Evolutionary conservation across 495 filamentous ascomycete genomes (phyloP), one percentile per base, ranked within the genome.

Genomic region (Podospora fimiseda): DNA sequence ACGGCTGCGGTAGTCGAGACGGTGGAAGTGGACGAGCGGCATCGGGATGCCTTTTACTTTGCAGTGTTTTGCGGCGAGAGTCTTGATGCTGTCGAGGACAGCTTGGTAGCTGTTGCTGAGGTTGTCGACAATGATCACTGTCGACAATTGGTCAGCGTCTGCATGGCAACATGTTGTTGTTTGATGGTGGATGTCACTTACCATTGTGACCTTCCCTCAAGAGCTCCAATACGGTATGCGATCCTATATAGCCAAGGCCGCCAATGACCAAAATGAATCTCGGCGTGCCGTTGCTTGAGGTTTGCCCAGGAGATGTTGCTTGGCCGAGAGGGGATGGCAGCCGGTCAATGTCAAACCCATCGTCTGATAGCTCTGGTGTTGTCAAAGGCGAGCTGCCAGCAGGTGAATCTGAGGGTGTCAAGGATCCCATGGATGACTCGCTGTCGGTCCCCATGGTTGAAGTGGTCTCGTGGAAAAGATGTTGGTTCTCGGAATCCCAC

Each of bases 231-330:
- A 74, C 74, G 5, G 82, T 84, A 66, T 84, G 82, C 44, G 77
- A 81, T 51, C 82, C 82, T 57, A 86, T 84, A 59, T 84, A 86
- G 3, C 82, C 82, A 16, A 83, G 70, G 8, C 82, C 82, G n/a
- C 82, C 82, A 40, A 82, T 80, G 44, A 85, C 80, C 16, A 84
- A 73, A 50, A 83, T 78, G 63, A 60, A 69, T n/a, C n/a, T 53
- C 15, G 53, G 48, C 14, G 52, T 45, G 40, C 40, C 38, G 6
- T 33, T 11, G 27, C 6, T 5, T 3, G 16, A 14, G 27, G 2
- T 27, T 1, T 54, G n/a, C n/a, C n/a, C 15, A 6, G 9, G 16
- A 13, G 3, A 14, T 8, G 15, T 15, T 2, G 7, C 44, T 41
- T 5, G 13, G 39, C 16, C 46, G 16, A 52, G 19, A 7, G 45